Evolutionary conservation across 768 basidiomycete genomes (phyloP).

Genomic region (Tulasnella sp.): DNA sequence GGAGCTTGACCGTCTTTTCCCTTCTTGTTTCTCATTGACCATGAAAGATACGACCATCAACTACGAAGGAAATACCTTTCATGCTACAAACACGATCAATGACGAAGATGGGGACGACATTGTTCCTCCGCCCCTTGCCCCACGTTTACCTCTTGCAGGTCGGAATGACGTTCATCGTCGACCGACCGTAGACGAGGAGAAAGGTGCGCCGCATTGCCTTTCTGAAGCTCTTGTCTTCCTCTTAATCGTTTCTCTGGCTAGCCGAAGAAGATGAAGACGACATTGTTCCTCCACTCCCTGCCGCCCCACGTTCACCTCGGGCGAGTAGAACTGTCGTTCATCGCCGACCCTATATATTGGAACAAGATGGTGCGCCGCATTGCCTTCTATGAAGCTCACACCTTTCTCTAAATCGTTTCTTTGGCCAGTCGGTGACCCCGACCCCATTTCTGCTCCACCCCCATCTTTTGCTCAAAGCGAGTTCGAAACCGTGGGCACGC

Average conservation of each 20-base stretch:
- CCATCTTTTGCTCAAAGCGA: conserved; percentile 50
- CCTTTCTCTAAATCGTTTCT: background rate
- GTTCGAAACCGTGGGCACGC: conserved; percentile 43
- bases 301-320: background rate
- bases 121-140: background rate
- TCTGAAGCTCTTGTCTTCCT: background rate
- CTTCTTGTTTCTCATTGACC: background rate
- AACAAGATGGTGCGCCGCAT: background rate
- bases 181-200: background rate
- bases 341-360: background rate
- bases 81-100: background rate
- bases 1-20: background rate
- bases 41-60: background rate
- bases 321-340: background rate
- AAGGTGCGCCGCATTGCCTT: background rate
- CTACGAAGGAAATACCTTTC: background rate
- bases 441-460: conserved; percentile 33
- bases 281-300: background rate
- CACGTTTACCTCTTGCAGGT: background rate
- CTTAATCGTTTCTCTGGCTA: background rate
- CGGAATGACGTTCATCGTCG: background rate
- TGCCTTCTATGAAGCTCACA: background rate
- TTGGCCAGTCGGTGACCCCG: background rate
- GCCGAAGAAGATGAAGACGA: background rate
- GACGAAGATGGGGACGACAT: background rate